phyloP scores from a whole-genome alignment of 2,329 filamentous ascomycete genomes.

The Penicillium sp. region DNA sequence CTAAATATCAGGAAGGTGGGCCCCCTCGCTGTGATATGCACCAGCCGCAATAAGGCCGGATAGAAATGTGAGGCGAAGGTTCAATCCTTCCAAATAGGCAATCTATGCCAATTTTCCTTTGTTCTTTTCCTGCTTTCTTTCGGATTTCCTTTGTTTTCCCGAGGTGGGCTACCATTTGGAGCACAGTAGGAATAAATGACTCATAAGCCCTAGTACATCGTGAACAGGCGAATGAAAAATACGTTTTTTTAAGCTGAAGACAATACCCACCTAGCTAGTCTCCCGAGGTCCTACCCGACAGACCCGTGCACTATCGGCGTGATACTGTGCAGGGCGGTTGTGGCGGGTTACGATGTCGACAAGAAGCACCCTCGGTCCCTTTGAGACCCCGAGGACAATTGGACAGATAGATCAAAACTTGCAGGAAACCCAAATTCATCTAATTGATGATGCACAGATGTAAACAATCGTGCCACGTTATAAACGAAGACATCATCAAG shows the following conservation, averaged over 20 bases:
- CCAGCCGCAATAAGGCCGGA: not conserved
- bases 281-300: not conserved
- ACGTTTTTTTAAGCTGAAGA: not conserved
- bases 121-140: not conserved
- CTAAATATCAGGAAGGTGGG: not conserved
- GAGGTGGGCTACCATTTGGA: not conserved
- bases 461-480: slow-evolving; percentile 14
- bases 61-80: not conserved
- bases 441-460: not conserved
- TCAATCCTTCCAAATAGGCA: not conserved
- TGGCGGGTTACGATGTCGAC: slow-evolving; percentile 17
- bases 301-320: slow-evolving; percentile 21
- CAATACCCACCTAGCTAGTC: not conserved
- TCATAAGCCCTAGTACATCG: not conserved
- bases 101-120: not conserved
- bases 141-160: not conserved
- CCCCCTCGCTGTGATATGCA: not conserved
- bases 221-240: not conserved
- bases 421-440: not conserved
- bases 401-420: not conserved
- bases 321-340: slow-evolving; percentile 20
- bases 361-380: slow-evolving; percentile 3
- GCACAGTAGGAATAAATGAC: not conserved
- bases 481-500: slow-evolving; percentile 9
- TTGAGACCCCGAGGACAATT: not conserved